Percentiles rank a stretch among this genome's conserved stretches.
Conservation (phyloP, 306 rosid genomes). For the Begonia peltatifolia region DNA sequence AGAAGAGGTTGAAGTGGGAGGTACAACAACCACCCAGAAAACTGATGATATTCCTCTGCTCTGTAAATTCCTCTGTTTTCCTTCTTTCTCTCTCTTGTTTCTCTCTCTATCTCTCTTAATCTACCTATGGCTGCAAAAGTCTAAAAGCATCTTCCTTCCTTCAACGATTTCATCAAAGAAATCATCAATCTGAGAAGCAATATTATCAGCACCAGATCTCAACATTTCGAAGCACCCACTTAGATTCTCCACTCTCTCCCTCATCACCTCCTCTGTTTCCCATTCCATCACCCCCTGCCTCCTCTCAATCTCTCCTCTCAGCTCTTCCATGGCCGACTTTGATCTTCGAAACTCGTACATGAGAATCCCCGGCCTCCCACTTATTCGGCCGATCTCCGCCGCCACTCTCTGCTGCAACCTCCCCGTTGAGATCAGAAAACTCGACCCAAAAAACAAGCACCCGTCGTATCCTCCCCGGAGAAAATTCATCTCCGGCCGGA, state of each 20-base stretch:
- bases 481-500: conserved; percentile 60
- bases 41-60: neutral
- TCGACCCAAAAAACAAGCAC: conserved; percentile 60
- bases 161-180: conserved; percentile 92
- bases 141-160: conserved; percentile 90
- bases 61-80: neutral
- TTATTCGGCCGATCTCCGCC: conserved; percentile 45
- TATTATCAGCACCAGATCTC: conserved; percentile 72
- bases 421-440: conserved; percentile 68
- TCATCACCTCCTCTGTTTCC: conserved; percentile 47
- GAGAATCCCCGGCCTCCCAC: conserved; percentile 45
- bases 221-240: conserved; percentile 50
- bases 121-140: conserved; percentile 79
- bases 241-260: conserved; percentile 65
- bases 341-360: conserved; percentile 59
- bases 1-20: neutral
- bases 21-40: neutral
- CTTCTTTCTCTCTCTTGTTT: conserved; percentile 7
- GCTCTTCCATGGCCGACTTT: conserved; percentile 69
- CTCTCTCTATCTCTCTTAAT: neutral
- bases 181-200: conserved; percentile 75
- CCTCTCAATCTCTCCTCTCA: conserved; percentile 61
- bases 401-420: conserved; percentile 77
- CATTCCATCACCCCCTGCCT: conserved; percentile 29
- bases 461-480: conserved; percentile 47